These are phyloP conservation scores for Arthrocladium fulminans DNA, from an alignment of 2,329 filamentous ascomycete genomes.

Conservation along the genomic window DNA sequence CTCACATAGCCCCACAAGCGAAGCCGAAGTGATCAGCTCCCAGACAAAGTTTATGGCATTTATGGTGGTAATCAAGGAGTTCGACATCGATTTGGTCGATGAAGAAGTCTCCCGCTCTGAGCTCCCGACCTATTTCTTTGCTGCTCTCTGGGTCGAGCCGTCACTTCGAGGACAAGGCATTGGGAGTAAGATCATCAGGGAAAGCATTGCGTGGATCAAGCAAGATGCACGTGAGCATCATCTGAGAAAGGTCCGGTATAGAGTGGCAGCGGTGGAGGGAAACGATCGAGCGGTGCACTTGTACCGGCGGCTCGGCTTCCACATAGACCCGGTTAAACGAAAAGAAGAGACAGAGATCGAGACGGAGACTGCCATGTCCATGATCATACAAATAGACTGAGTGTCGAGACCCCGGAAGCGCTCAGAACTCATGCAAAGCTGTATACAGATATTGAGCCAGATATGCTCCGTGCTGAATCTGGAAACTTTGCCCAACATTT, in stretches of 20 bases:
- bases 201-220: slow-evolving; percentile 13
- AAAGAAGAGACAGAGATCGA: slow-evolving; percentile 11
- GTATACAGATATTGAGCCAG: too few species aligned
- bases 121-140: not conserved
- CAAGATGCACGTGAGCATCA: not conserved
- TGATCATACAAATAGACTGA: not conserved
- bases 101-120: slow-evolving; percentile 10
- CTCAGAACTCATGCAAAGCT: too few species aligned
- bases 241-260: slow-evolving; percentile 2
- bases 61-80: not conserved
- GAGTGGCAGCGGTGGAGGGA: slow-evolving; percentile 11
- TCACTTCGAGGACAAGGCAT: slow-evolving; percentile 13
- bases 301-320: slow-evolving; percentile 17
- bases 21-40: not conserved
- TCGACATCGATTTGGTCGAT: not conserved
- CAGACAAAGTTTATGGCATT: not conserved
- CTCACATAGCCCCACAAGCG: not conserved
- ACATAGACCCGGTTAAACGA: slow-evolving; percentile 2
- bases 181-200: slow-evolving; percentile 13
- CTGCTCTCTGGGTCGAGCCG: not conserved
- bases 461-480: not conserved
- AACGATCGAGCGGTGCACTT: slow-evolving; percentile 16
- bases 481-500: not conserved
- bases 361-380: slow-evolving; percentile 8
- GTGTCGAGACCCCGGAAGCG: not conserved